Conservation (phyloP, 306 rosid genomes). For the Mucuna pruriens region DNA sequence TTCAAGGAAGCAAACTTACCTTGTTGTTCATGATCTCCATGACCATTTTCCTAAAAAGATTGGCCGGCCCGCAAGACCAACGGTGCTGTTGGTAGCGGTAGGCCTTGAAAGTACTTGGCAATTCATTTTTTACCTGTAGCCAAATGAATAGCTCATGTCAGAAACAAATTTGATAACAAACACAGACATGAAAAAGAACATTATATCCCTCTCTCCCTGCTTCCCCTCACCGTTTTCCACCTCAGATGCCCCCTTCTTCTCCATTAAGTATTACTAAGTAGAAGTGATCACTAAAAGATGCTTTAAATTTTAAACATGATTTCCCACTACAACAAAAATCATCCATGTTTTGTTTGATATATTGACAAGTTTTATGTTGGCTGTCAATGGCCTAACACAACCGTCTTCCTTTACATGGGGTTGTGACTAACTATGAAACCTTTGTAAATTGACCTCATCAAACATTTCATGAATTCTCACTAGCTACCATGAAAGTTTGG, state of each 20-base stretch:
- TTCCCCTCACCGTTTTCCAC: too few relatives aligned
- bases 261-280: not conserved
- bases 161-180: not conserved
- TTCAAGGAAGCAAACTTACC: slow-evolving; percentile 47
- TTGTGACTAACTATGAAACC: too few relatives aligned
- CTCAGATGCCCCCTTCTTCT: too few relatives aligned
- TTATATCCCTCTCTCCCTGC: too few relatives aligned
- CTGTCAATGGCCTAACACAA: too few relatives aligned
- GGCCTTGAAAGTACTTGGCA: slow-evolving; percentile 98
- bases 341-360: too few relatives aligned
- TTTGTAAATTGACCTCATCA: too few relatives aligned
- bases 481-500: not conserved
- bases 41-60: slow-evolving; percentile 90
- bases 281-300: not conserved
- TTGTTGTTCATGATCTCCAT: slow-evolving; percentile 79
- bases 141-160: not conserved
- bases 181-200: not conserved
- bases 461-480: slow-evolving; percentile 24
- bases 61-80: slow-evolving; percentile 99
- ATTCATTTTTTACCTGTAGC: slow-evolving; percentile 85
- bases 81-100: slow-evolving; percentile 95
- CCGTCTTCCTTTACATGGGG: too few relatives aligned
- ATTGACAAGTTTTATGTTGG: too few relatives aligned
- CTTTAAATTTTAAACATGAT: slow-evolving; percentile 10
- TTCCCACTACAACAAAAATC: too few relatives aligned